Evolutionary conservation across 1,284 basidiomycete genomes (phyloP).

Genomic region (Omphalotus olearius): DNA sequence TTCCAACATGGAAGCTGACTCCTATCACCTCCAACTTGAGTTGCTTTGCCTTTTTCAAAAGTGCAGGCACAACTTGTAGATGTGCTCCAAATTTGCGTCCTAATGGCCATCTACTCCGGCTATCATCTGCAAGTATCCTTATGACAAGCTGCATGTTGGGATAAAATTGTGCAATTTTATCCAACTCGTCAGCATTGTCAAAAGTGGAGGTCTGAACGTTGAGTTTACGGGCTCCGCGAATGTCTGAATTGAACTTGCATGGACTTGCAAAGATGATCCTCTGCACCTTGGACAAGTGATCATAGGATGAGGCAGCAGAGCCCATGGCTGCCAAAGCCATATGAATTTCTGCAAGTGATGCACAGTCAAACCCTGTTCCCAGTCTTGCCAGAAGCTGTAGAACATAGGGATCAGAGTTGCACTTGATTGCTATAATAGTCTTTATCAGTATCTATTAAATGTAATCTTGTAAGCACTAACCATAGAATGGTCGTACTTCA

Average conservation of each 20-base stretch:
- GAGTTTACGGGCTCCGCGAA: constrained; percentile 76
- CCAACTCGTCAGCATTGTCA: constrained; percentile 94
- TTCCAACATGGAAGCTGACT: constrained; percentile 97
- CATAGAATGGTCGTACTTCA: constrained; percentile 86
- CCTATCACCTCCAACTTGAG: constrained; percentile 87
- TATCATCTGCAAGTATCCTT: constrained; percentile 96
- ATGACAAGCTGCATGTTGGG: constrained; percentile 86
- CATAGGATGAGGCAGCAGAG: constrained; percentile 62
- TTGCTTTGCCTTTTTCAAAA: constrained; percentile 78
- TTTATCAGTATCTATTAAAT: constrained; percentile 17
- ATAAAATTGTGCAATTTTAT: constrained; percentile 87
- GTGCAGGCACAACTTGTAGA: constrained; percentile 73
- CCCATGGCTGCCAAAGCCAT: constrained; percentile 59
- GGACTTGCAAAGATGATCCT: constrained; percentile 98
- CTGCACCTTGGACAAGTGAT: constrained; percentile 50
- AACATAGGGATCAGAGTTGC: constrained; percentile 95
- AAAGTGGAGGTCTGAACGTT: constrained; percentile 96
- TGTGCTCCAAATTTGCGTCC: constrained; percentile 98
- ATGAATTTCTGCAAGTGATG: constrained; percentile 93
- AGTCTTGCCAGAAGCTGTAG: constrained; percentile 86
- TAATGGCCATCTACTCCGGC: constrained; percentile 89
- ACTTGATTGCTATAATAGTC: constrained; percentile 75
- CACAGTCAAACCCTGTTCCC: constrained; percentile 95
- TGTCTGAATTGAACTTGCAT: constrained; percentile 94
- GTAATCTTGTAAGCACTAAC: constrained; percentile 37